Base-by-base conservation (phyloP, 1,284 basidiomycete genomes). In the Mycosarcoma mackinlayi region DNA sequence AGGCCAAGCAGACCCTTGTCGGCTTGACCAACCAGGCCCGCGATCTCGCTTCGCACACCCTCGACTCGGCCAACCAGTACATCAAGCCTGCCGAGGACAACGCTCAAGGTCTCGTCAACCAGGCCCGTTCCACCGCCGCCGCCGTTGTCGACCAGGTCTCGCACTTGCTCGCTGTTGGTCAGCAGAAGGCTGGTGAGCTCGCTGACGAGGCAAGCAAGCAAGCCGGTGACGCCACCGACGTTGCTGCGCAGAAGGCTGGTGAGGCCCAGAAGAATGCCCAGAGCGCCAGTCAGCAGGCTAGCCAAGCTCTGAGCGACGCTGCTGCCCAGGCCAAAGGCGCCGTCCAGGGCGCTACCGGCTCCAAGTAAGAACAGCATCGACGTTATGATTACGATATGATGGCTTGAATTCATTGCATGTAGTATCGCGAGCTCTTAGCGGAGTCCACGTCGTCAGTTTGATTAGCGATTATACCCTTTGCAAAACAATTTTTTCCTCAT, bases 41-140 rank as follows among this genome's bases (percentile, higher is more conserved):
- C 23, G 69, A 75, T 39, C 60, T 75, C 16, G 73, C 73, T 34
- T 52, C 64, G 6, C 57, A 72, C 62, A 72, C 69, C 14, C 68
- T 75, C 51, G 62, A 71, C 44, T 64, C 68, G 38, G 73, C 73
- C 62, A 72, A 75, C 65, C 52, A 63, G 48, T 75, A 75, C 65
- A 67, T 75, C 68, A 75, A 75, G 73, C 70, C 70, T 24, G 60
- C 60, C 31, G 51, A 65, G 40, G 60, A 73, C 3, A 56, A 67
- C 40, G 57, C 59, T 28, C 23, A 31, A 9, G 70, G 70, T 7
- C 55, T 73, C 13, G 56, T 70, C 56, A 59, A 62, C 66, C 54
- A 61, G 58, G 71, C 61, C 3, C 71, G 71, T 37, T 51, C 45
- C 33, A 66, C 71, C 11, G 71, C 71, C 25, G 66, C 54, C 30